Evolutionary conservation across 129 eudicot genomes (phyloP).

Genomic region (Centaurea solstitialis): DNA sequence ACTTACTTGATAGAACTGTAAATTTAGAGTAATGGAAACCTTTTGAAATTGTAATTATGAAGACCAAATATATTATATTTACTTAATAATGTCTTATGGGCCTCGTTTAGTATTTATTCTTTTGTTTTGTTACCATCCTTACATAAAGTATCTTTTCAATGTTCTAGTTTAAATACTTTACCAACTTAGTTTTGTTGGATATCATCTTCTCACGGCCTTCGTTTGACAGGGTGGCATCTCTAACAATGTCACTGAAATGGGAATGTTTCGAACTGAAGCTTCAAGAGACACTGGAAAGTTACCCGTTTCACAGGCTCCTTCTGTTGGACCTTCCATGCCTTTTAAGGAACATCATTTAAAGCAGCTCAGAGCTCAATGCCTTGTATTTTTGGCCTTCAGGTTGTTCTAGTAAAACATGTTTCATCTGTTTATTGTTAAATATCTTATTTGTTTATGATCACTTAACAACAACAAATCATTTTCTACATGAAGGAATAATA

Average conservation of each 20-base stretch:
- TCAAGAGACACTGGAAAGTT: slow-evolving; percentile 75
- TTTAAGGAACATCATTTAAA: slow-evolving; percentile 93
- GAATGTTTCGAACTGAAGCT: slow-evolving; percentile 48
- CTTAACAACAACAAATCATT: slow-evolving; percentile 9
- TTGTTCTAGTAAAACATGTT: slow-evolving; percentile 19
- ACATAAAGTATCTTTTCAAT: neutral
- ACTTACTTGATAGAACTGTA: neutral
- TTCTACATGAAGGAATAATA: slow-evolving; percentile 59
- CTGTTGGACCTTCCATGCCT: slow-evolving; percentile 50
- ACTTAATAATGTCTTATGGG: neutral
- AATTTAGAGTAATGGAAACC: neutral
- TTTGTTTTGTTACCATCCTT: neutral
- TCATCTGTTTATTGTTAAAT: neutral
- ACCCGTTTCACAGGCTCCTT: slow-evolving; percentile 47
- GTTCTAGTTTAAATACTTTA: neutral
- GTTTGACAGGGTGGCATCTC: slow-evolving; percentile 54
- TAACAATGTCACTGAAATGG: slow-evolving; percentile 49
- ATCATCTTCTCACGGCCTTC: slow-evolving; percentile 7
- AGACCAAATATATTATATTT: neutral
- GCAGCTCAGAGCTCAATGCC: slow-evolving; percentile 98
- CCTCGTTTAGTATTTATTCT: neutral
- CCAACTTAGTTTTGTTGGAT: slow-evolving; percentile 1
- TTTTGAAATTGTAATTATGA: neutral
- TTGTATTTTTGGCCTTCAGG: slow-evolving; percentile 96
- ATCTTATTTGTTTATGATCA: slow-evolving; percentile 1